These are phyloP conservation scores for Capronia americana DNA, from an alignment of 2,329 filamentous ascomycete species.

Conservation along the genomic window DNA sequence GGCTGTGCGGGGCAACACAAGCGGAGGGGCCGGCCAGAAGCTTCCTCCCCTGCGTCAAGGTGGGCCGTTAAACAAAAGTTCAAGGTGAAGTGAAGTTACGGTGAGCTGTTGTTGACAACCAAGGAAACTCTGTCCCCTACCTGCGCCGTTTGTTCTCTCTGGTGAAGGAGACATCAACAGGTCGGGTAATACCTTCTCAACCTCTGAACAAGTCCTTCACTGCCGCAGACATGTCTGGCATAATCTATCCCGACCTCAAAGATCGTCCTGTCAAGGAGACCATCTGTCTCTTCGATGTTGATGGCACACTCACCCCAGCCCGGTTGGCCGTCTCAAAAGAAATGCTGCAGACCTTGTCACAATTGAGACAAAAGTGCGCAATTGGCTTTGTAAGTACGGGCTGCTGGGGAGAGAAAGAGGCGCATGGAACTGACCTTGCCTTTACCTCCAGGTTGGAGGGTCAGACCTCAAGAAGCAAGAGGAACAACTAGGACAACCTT, in stretches of 20 bases:
- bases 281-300: conserved; percentile 94
- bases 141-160: neutral
- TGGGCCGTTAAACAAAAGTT: conserved; percentile 12
- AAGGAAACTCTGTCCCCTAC: conserved; percentile 10
- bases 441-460: conserved; percentile 69
- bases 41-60: neutral
- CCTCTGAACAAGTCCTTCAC: neutral
- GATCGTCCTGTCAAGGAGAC: conserved; percentile 90
- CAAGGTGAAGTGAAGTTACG: conserved; percentile 15
- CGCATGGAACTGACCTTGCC: conserved; percentile 20
- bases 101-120: conserved; percentile 13
- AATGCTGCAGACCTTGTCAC: conserved; percentile 79
- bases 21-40: conserved; percentile 2
- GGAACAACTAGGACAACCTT: conserved; percentile 81
- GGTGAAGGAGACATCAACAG: neutral
- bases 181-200: neutral
- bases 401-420: neutral
- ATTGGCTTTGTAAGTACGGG: conserved; percentile 71
- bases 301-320: conserved; percentile 85
- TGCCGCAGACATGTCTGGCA: conserved; percentile 32
- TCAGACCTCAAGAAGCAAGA: conserved; percentile 93
- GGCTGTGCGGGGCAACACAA: neutral
- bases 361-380: conserved; percentile 83
- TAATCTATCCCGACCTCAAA: conserved; percentile 73
- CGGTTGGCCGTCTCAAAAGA: conserved; percentile 78